Percentiles rank a stretch among this genome's conserved stretches.
Evolutionary conservation across 169 alveolate species (phyloP).

Genomic region (Cryptosporidium ryanae): DNA sequence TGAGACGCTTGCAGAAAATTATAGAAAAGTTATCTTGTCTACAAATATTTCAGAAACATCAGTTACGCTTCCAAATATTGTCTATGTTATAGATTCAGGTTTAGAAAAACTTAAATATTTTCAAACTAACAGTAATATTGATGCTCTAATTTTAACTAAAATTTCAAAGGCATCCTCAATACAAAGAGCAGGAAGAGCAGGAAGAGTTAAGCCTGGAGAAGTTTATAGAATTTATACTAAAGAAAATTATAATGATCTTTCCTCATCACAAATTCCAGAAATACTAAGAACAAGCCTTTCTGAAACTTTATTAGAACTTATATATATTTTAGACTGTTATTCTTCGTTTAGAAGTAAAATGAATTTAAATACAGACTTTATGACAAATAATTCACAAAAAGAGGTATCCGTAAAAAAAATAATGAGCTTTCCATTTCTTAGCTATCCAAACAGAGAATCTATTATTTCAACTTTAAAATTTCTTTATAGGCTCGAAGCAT

Average conservation of each 20-base stretch:
- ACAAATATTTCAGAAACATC: slow-evolving; percentile 98
- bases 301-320: slow-evolving; percentile 89
- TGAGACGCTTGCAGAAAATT: slow-evolving; percentile 82
- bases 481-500: slow-evolving; percentile 87
- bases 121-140: slow-evolving; percentile 87
- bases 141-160: slow-evolving; percentile 84
- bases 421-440: slow-evolving; percentile 87
- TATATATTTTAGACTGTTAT: slow-evolving; percentile 86
- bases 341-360: neutral
- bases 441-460: slow-evolving; percentile 86
- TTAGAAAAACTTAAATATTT: slow-evolving; percentile 87
- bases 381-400: neutral
- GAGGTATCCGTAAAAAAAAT: slow-evolving; percentile 79
- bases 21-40: slow-evolving; percentile 84
- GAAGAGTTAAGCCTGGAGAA: slow-evolving; percentile 90
- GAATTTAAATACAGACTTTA: neutral
- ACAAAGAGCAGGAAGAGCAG: slow-evolving; percentile 97
- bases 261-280: slow-evolving; percentile 86
- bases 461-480: slow-evolving; percentile 84
- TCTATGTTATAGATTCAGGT: slow-evolving; percentile 94
- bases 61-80: slow-evolving; percentile 93
- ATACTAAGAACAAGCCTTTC: slow-evolving; percentile 90
- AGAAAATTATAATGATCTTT: slow-evolving; percentile 83
- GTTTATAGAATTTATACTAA: slow-evolving; percentile 93
- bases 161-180: slow-evolving; percentile 93